Evolutionary conservation across 2,329 filamentous ascomycete species (phyloP), one percentile per base, ranked within the genome.

Genomic region (Monosporascus sp.): DNA sequence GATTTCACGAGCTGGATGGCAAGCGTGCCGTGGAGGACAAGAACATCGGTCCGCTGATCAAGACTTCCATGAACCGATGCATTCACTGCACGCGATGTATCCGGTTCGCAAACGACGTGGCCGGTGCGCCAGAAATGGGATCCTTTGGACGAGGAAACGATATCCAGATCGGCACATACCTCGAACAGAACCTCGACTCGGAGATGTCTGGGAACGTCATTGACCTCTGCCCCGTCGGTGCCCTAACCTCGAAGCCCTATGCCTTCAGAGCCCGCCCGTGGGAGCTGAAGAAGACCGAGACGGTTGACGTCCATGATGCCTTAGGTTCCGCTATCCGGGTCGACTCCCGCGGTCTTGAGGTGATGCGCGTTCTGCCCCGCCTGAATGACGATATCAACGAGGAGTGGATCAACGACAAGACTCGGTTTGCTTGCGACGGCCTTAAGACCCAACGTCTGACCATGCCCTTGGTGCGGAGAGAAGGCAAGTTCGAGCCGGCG

Each of bases 331-430:
- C 95, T 71, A 95, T 99, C 65, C 87, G 94, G 45, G 86, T 97
- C 45, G 94, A 99, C 74, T 88, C 91, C 54, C 86, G 94, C 67
- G 94, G 94, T 55, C 79, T 97, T 60, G 92, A 97, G 75, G 93
- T 99, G 50, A 96, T 99, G 92, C 87, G 94, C 64, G 81, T 99
- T 56, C 70, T 97, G 17, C 94, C 94, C 55, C 85, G 94, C 65
- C 80, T 99, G 57, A 99, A 99, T 71, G 94, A 99, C 69, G 92
- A 97, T 65, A 85, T 99, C 65, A 99, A 99, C 72, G 94, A 99
- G 77, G 94, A 99, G 74, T 99, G 94, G 94, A 97, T 99, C 72
- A 94, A 97, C 74, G 94, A 99, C 78, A 99, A 97, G 81, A 87
- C 91, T 41, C 86, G 94, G 60, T 99, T 97, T 71, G 93, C 94